Evolutionary conservation across 257 asterid species (phyloP).

Genomic region (Nicotiana attenuata): DNA sequence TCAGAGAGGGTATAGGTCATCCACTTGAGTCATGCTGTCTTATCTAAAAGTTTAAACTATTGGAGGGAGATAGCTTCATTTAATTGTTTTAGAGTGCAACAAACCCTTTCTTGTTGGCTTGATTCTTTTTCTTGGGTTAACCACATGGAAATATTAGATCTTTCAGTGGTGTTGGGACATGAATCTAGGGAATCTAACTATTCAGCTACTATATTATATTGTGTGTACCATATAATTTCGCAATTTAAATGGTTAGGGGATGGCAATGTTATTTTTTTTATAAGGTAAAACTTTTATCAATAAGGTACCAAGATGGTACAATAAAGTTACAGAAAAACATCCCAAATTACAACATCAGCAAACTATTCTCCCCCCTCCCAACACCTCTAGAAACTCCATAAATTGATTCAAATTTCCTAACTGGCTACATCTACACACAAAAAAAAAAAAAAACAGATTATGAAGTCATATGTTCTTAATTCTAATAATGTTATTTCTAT

Average conservation of each 20-base stretch:
- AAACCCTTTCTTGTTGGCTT: not conserved
- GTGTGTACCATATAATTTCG: not conserved
- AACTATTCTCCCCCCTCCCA: too few relatives aligned
- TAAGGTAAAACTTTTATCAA: too few relatives aligned
- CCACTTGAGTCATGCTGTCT: not conserved
- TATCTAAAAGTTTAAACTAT: not conserved
- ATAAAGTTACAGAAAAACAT: too few relatives aligned
- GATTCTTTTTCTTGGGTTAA: not conserved
- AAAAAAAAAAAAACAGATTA: too few relatives aligned
- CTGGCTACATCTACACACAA: too few relatives aligned
- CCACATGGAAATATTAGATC: not conserved
- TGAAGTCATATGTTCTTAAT: too few relatives aligned
- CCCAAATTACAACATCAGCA: too few relatives aligned
- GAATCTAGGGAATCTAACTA: not conserved
- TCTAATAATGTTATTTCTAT: too few relatives aligned
- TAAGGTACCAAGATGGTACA: too few relatives aligned
- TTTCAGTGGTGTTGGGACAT: not conserved
- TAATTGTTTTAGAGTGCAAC: too few relatives aligned
- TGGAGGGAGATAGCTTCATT: not conserved
- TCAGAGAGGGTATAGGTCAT: not conserved
- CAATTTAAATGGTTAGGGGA: not conserved
- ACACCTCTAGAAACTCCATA: too few relatives aligned
- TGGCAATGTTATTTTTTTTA: not conserved
- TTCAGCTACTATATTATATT: not conserved
- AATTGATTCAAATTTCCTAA: too few relatives aligned